phyloP scores from a whole-genome alignment of 176 grass and related monocot species.

The Sorghum bicolor region DNA sequence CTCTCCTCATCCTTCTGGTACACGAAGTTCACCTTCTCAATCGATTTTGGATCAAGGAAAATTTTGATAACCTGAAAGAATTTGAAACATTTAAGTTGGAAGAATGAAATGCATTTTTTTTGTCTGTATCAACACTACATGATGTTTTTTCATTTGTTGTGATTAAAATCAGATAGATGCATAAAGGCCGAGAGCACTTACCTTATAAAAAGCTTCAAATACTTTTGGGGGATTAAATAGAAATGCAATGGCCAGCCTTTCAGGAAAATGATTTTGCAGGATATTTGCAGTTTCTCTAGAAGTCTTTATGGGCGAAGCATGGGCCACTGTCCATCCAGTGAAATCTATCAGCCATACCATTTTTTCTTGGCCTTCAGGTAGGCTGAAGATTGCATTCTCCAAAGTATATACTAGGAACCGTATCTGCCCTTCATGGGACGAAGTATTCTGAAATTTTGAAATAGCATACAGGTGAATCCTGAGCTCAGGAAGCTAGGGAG shows the following conservation, averaged over 20 bases:
- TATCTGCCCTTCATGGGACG: conserved; percentile 66
- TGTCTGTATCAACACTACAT: neutral
- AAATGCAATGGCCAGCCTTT: conserved; percentile 70
- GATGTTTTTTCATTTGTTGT: neutral
- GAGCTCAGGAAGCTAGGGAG: neutral
- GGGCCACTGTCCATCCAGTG: conserved; percentile 78
- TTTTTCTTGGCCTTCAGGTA: conserved; percentile 78
- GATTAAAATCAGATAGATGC: neutral
- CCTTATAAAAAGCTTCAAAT: conserved; percentile 89
- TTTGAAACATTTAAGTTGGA: neutral
- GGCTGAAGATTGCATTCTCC: conserved; percentile 76
- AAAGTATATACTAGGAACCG: conserved; percentile 68
- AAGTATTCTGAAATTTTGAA: conserved; percentile 62
- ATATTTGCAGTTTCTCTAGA: conserved; percentile 53
- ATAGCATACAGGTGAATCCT: conserved; percentile 6
- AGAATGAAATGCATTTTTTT: neutral
- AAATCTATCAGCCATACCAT: conserved; percentile 95
- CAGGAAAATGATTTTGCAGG: conserved; percentile 89
- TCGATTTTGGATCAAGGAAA: conserved; percentile 64
- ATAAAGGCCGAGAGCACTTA: neutral
- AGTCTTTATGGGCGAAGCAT: conserved; percentile 64
- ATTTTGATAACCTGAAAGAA: conserved; percentile 47
- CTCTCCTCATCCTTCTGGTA: conserved; percentile 65
- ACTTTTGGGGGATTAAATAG: conserved; percentile 78
- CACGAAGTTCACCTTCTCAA: conserved; percentile 65